Percentiles rank a stretch among this genome's conserved stretches.
These are phyloP conservation scores for Beta lomatogona DNA, from an alignment of 179 eudicot species.

Conservation along the genomic window DNA sequence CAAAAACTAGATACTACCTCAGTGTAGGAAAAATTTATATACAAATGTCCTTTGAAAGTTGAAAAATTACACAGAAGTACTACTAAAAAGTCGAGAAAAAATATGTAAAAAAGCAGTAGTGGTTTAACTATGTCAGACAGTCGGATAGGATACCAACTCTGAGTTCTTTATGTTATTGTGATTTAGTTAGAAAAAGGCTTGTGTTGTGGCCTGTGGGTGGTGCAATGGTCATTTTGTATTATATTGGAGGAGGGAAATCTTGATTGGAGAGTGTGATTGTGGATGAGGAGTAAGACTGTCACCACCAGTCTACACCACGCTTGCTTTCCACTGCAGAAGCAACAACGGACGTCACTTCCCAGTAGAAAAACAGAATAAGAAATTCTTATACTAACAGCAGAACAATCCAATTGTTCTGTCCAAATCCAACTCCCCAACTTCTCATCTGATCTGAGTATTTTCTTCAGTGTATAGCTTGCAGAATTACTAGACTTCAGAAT, in stretches of 20 bases:
- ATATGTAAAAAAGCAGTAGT: no score
- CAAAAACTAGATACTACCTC: no score
- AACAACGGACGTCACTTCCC: slow-evolving; percentile 25
- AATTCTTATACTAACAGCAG: slow-evolving; percentile 19
- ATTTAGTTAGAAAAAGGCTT: not conserved
- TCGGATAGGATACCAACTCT: no score
- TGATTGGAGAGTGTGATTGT: slow-evolving; percentile 25
- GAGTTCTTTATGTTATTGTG: not conserved
- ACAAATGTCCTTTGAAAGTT: no score
- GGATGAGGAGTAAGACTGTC: slow-evolving; percentile 57
- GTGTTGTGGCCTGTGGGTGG: no score
- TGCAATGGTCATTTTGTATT: slow-evolving; percentile 11
- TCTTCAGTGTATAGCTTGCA: not conserved
- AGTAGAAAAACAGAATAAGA: slow-evolving; percentile 34
- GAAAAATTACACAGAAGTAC: no score
- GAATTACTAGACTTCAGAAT: slow-evolving; percentile 16
- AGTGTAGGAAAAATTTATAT: no score
- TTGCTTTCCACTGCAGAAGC: slow-evolving; percentile 34
- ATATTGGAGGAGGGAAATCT: slow-evolving; percentile 19
- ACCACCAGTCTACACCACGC: slow-evolving; percentile 13
- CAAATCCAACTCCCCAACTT: slow-evolving; percentile 9
- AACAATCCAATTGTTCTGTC: not conserved
- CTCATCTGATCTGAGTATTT: not conserved
- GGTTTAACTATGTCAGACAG: no score
- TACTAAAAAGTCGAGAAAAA: no score